These are phyloP conservation scores for Pythium utonaiense DNA, from an alignment of 352 stramenopile species.

Conservation along the genomic window DNA sequence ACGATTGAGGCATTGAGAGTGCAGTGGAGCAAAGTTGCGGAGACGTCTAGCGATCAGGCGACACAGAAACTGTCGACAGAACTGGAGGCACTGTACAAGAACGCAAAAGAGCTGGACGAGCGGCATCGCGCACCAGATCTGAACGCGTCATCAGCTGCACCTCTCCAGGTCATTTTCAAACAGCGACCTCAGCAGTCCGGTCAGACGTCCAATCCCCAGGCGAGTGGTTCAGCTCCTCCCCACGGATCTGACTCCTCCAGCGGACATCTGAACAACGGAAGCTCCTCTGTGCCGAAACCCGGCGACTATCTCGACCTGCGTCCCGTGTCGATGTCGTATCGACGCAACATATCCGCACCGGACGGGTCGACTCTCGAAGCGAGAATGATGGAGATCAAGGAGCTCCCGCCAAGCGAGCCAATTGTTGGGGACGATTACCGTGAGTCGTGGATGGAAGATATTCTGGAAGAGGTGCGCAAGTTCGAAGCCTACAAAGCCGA, in stretches of 20 bases:
- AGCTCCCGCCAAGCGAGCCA: conserved; percentile 31
- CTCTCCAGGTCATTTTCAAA: conserved; percentile 84
- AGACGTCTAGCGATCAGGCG: conserved; percentile 19
- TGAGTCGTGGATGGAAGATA: conserved; percentile 53
- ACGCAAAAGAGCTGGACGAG: conserved; percentile 47
- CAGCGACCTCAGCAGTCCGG: conserved; percentile 58
- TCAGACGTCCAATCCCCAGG: conserved; percentile 4
- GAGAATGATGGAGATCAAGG: conserved; percentile 59
- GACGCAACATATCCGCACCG: conserved; percentile 62
- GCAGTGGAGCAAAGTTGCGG: conserved; percentile 43
- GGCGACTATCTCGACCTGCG: conserved; percentile 68
- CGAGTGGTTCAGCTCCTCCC: background rate
- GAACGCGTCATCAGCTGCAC: conserved; percentile 30
- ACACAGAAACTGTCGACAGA: conserved; percentile 30
- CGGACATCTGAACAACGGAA: background rate
- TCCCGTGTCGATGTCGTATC: conserved; percentile 52
- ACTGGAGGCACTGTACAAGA: conserved; percentile 46
- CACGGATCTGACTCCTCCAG: background rate
- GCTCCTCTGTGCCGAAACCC: conserved; percentile 10
- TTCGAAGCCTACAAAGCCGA: conserved; percentile 48
- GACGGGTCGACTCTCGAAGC: conserved; percentile 75
- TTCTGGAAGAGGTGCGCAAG: conserved; percentile 54
- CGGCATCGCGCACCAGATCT: conserved; percentile 32
- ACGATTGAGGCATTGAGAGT: conserved; percentile 46
- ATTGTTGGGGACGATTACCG: conserved; percentile 57